These are phyloP conservation scores for Ophiostoma ulmi DNA, from an alignment of 2,329 filamentous ascomycete genomes.

Conservation along the genomic window DNA sequence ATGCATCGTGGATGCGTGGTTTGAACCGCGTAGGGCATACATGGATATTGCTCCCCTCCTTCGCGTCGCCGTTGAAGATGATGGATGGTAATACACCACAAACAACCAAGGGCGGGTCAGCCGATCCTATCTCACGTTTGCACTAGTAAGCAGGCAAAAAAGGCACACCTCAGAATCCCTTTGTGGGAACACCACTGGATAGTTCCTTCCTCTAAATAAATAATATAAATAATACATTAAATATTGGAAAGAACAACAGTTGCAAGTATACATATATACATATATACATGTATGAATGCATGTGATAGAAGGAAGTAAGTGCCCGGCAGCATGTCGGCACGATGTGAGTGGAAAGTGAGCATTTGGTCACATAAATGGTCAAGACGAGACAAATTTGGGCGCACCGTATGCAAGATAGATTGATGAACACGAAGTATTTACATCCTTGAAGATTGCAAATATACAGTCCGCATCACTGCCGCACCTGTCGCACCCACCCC, in stretches of 20 bases:
- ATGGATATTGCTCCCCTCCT: background rate
- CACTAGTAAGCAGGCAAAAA: too few species aligned
- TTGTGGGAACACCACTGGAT: too few species aligned
- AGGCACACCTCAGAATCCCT: constrained; percentile 1
- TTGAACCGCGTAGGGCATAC: background rate
- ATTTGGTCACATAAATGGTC: background rate
- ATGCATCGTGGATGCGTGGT: background rate
- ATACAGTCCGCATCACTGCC: background rate
- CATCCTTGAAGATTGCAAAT: background rate
- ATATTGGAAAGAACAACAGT: background rate
- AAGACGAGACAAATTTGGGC: background rate
- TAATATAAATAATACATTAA: too few species aligned
- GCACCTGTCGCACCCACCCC: too few species aligned
- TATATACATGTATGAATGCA: too few species aligned
- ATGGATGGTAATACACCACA: background rate
- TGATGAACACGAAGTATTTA: background rate
- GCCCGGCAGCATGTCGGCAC: background rate
- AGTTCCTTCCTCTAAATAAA: background rate
- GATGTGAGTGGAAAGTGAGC: background rate
- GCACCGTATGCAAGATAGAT: background rate
- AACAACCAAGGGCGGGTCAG: background rate
- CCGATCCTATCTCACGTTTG: background rate
- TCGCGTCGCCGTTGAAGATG: background rate
- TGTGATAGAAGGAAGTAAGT: background rate
- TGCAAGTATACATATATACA: too few species aligned